Evolutionary conservation across 2,329 filamentous ascomycete species (phyloP).

Genomic region (Epichloe sibirici): DNA sequence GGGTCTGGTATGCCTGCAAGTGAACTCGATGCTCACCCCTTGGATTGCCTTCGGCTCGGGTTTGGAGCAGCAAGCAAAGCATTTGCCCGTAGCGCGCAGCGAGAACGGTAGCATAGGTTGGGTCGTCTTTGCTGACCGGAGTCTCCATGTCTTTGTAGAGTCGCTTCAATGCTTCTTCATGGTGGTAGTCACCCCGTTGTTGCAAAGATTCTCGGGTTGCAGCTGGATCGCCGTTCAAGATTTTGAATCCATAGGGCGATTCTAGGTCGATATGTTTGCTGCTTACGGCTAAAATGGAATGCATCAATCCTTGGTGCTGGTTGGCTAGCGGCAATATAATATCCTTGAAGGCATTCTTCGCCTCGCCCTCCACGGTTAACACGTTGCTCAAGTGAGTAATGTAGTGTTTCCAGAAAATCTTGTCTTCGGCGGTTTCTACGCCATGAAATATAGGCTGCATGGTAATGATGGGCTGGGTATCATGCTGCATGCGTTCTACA

Average conservation of each 20-base stretch:
- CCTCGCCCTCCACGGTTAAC: slow-evolving; percentile 69
- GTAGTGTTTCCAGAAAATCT: slow-evolving; percentile 74
- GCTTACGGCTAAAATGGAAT: slow-evolving; percentile 74
- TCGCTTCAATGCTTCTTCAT: slow-evolving; percentile 40
- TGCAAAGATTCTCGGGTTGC: slow-evolving; percentile 34
- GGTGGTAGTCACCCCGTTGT: slow-evolving; percentile 42
- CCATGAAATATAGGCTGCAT: slow-evolving; percentile 63
- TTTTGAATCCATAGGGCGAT: slow-evolving; percentile 41
- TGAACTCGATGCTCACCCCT: slow-evolving; percentile 67
- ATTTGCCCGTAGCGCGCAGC: slow-evolving; percentile 50
- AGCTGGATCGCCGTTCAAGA: slow-evolving; percentile 37
- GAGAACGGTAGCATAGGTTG: slow-evolving; percentile 33
- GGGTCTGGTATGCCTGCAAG: slow-evolving; percentile 59
- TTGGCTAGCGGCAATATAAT: slow-evolving; percentile 74
- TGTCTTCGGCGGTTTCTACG: slow-evolving; percentile 68
- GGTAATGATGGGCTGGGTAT: slow-evolving; percentile 39
- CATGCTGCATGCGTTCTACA: slow-evolving; percentile 36
- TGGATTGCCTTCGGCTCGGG: slow-evolving; percentile 41
- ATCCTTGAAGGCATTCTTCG: slow-evolving; percentile 75
- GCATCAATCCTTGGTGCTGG: slow-evolving; percentile 73
- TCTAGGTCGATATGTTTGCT: slow-evolving; percentile 60
- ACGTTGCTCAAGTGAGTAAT: slow-evolving; percentile 67
- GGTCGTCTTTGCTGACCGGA: slow-evolving; percentile 28
- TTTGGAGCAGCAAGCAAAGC: slow-evolving; percentile 47
- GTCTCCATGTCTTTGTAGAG: slow-evolving; percentile 35